These are phyloP conservation scores for Rachicladosporium sp. DNA, from an alignment of 2,329 filamentous ascomycete species.

Conservation along the genomic window DNA sequence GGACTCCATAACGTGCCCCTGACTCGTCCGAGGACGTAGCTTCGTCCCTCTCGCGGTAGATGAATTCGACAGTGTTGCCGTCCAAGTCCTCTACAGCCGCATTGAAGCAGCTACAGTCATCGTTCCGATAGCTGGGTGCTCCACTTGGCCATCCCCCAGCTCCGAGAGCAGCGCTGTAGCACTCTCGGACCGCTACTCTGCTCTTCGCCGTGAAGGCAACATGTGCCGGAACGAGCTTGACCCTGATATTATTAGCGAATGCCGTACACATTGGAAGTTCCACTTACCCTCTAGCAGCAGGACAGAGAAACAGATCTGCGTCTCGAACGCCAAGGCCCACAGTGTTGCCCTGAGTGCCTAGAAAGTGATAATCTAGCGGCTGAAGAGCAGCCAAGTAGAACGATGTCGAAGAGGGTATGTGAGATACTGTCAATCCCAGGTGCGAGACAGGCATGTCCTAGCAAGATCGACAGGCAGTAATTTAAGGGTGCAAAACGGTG, in stretches of 20 bases:
- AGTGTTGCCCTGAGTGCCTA: constrained; percentile 48
- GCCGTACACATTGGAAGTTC: constrained; percentile 5
- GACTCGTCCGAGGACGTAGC: too few species aligned
- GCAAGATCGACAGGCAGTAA: too few species aligned
- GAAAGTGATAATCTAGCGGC: constrained; percentile 62
- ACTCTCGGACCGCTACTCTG: constrained; percentile 53
- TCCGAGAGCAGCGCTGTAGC: constrained; percentile 57
- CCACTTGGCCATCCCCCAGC: constrained; percentile 50
- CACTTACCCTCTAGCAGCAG: constrained; percentile 46
- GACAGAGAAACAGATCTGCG: constrained; percentile 53
- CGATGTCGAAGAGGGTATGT: constrained; percentile 66
- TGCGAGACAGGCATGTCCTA: constrained; percentile 47
- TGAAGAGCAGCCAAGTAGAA: constrained; percentile 74
- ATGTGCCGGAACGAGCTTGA: constrained; percentile 19
- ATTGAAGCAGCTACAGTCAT: constrained; percentile 46
- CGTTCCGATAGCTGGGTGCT: constrained; percentile 41
- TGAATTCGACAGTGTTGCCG: constrained; percentile 71
- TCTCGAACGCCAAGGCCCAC: constrained; percentile 49
- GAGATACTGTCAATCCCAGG: constrained; percentile 56
- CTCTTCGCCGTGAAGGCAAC: constrained; percentile 55
- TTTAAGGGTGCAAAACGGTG: too few species aligned
- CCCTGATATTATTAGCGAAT: constrained; percentile 8
- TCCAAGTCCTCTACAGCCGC: constrained; percentile 62
- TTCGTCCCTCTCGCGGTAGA: constrained; percentile 38
- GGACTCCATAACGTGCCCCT: too few species aligned